Percentiles rank a stretch among this genome's conserved stretches.
Conservation (phyloP, 2,329 filamentous ascomycete genomes). For the Aspergillus alliaceus region DNA sequence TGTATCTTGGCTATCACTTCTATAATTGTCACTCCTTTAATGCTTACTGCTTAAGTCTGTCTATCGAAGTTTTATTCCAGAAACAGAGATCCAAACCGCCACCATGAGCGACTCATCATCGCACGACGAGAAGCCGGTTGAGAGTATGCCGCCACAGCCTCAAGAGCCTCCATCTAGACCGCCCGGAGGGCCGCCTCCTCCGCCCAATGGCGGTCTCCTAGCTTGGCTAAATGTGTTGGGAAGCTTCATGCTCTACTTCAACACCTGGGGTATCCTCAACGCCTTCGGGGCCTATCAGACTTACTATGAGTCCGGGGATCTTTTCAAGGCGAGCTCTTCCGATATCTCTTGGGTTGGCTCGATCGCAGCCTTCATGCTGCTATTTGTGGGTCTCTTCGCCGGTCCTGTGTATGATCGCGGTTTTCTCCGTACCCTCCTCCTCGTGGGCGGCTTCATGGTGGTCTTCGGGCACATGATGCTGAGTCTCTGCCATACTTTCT, state of each 20-base stretch:
- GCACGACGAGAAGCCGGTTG: neutral
- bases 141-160: neutral
- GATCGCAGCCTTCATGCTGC: slow-evolving; percentile 9
- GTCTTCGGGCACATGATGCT: slow-evolving; percentile 67
- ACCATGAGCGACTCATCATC: neutral
- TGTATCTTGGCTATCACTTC: neutral
- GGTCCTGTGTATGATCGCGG: slow-evolving; percentile 10
- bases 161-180: neutral
- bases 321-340: neutral
- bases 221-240: neutral
- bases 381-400: slow-evolving; percentile 4
- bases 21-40: neutral
- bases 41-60: neutral
- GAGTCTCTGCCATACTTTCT: slow-evolving; percentile 55
- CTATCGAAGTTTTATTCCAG: neutral
- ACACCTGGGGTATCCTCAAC: neutral
- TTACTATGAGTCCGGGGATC: neutral
- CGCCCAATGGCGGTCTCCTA: neutral
- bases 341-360: slow-evolving; percentile 17
- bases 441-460: slow-evolving; percentile 8
- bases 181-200: neutral
- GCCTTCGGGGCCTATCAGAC: slow-evolving; percentile 1
- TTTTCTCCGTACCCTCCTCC: neutral
- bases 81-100: neutral
- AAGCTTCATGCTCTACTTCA: neutral